Percentiles rank a stretch among this genome's conserved stretches.
Evolutionary conservation across 1,284 basidiomycete species (phyloP).

Genomic region (Sanghuangporus baumii): DNA sequence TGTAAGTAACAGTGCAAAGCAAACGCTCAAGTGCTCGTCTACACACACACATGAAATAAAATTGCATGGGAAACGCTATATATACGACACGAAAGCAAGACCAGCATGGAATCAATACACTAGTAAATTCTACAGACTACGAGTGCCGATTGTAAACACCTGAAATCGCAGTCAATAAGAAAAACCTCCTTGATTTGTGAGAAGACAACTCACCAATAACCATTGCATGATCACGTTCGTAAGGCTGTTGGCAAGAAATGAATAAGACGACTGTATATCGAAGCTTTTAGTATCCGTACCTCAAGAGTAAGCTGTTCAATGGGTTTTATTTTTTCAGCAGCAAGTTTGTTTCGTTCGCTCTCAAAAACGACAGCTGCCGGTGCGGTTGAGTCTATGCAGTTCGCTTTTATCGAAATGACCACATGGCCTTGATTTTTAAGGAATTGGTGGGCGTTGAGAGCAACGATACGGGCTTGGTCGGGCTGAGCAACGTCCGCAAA

Average conservation of each 20-base stretch:
- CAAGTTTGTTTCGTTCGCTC: slow-evolving; percentile 82
- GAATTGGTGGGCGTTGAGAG: slow-evolving; percentile 93
- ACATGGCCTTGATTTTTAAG: slow-evolving; percentile 91
- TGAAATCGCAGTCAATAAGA: slow-evolving; percentile 23
- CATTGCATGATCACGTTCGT: slow-evolving; percentile 82
- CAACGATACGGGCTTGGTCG: slow-evolving; percentile 95
- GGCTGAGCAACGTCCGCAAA: slow-evolving; percentile 99
- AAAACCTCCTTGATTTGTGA: background rate
- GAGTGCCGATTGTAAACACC: slow-evolving; percentile 50
- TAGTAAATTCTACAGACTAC: slow-evolving; percentile 20
- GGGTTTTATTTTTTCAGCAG: slow-evolving; percentile 82
- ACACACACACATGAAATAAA: slow-evolving; percentile 1
- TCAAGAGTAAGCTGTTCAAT: slow-evolving; percentile 91
- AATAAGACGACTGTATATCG: background rate
- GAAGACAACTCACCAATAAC: slow-evolving; percentile 47
- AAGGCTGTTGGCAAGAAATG: slow-evolving; percentile 37
- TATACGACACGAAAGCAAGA: slow-evolving; percentile 14
- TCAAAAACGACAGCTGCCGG: slow-evolving; percentile 90
- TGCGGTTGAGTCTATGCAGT: slow-evolving; percentile 95
- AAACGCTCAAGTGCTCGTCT: background rate
- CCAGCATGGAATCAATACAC: slow-evolving; percentile 7
- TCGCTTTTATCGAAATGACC: slow-evolving; percentile 99
- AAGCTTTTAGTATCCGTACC: slow-evolving; percentile 12
- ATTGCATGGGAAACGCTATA: background rate
- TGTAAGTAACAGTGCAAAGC: background rate